Conservation (phyloP, 2,329 filamentous ascomycete genomes). For the Dothistroma septosporum region DNA sequence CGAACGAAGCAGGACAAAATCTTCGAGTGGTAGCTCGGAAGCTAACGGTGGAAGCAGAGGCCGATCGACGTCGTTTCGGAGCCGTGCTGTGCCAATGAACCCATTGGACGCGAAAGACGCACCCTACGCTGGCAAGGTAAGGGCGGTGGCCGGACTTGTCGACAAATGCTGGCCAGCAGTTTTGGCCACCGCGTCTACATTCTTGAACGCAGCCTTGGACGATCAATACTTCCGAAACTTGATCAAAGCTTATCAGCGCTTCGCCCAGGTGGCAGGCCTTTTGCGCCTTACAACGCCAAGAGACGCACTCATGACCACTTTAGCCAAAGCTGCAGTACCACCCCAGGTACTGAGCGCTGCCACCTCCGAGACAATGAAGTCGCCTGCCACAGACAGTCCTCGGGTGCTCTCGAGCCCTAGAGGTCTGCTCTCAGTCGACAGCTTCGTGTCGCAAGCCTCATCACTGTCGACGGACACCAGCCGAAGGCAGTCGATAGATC, state of each 20-base stretch:
- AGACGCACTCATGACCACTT: conserved; percentile 89
- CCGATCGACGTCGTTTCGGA: conserved; percentile 65
- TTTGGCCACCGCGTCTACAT: conserved; percentile 90
- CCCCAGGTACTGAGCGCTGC: conserved; percentile 58
- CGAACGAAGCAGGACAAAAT: conserved; percentile 52
- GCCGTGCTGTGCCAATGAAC: conserved; percentile 76
- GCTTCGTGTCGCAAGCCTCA: conserved; percentile 57
- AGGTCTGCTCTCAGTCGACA: conserved; percentile 70
- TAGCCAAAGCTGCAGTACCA: conserved; percentile 89
- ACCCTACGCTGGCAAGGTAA: conserved; percentile 65
- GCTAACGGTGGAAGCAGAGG: conserved; percentile 30
- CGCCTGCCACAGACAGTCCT: conserved; percentile 46
- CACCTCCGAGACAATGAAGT: conserved; percentile 27
- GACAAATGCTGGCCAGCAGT: conserved; percentile 95
- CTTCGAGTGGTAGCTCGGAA: conserved; percentile 8
- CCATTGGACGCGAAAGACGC: conserved; percentile 73
- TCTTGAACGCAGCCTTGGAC: conserved; percentile 85
- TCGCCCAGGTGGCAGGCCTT: conserved; percentile 89
- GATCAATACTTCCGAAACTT: conserved; percentile 90
- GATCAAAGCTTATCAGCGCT: conserved; percentile 88
- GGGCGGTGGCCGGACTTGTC: conserved; percentile 74
- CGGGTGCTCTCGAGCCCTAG: conserved; percentile 68
- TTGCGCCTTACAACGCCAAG: conserved; percentile 78
- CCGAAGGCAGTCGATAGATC: conserved; percentile 56
- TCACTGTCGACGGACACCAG: conserved; percentile 50